A percentile compares a stretch with the other conserved stretches of the same genome.
Conservation (phyloP, 108 stramenopile genomes). For the Pelagomonas calceolata region DNA sequence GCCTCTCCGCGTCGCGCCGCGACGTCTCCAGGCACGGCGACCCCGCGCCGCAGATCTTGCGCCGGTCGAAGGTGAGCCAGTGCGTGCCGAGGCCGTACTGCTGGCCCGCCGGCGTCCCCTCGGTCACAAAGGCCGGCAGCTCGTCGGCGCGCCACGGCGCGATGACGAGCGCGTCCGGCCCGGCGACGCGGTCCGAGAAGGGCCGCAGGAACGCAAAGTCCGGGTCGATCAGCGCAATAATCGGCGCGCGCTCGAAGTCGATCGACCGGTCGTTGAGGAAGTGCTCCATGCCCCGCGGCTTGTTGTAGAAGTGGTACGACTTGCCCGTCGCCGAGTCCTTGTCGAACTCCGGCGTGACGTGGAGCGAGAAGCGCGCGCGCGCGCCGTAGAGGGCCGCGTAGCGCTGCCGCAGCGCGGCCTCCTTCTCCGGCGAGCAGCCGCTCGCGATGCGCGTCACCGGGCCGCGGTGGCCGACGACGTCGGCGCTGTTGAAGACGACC, state of each 20-base stretch:
- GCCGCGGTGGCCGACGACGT: constrained; percentile 21
- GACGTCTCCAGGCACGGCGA: constrained; percentile 7
- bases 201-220: constrained; percentile 10
- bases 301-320: constrained; percentile 12
- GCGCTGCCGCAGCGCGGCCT: neutral
- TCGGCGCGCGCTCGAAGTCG: neutral
- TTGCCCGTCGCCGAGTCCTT: constrained; percentile 4
- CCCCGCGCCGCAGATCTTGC: constrained; percentile 6
- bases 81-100: constrained; percentile 12
- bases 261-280: neutral
- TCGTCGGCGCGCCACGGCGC: neutral
- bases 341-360: constrained; percentile 23
- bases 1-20: constrained; percentile 8
- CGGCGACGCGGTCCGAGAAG: neutral
- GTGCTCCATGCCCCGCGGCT: constrained; percentile 11
- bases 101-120: constrained; percentile 6
- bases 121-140: neutral
- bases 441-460: constrained; percentile 34
- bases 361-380: neutral
- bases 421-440: constrained; percentile 6
- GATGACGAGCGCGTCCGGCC: neutral
- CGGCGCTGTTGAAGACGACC: constrained; percentile 23
- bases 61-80: constrained; percentile 7
- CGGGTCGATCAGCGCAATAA: constrained; percentile 14
- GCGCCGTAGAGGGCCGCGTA: neutral